A percentile compares a stretch with the other conserved stretches of the same genome.
Conservation (phyloP, 2,329 filamentous ascomycete species). For the Penicillium frequentans region DNA sequence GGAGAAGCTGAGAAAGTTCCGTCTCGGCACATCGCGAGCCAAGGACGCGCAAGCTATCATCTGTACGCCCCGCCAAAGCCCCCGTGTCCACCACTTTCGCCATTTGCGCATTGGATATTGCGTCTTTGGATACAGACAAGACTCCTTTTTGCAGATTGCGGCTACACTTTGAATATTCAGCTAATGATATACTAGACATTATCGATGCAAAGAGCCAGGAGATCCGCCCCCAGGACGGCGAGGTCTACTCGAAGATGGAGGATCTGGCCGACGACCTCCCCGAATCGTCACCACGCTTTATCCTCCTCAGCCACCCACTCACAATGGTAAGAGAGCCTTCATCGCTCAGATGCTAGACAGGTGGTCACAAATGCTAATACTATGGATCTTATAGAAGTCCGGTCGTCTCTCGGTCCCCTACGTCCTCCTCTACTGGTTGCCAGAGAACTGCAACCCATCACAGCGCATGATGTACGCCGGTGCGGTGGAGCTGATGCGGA, state of each 20-base stretch:
- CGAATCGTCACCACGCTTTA: slow-evolving; percentile 84
- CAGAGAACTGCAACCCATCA: slow-evolving; percentile 84
- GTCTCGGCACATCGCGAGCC: slow-evolving; percentile 82
- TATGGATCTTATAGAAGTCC: slow-evolving; percentile 58
- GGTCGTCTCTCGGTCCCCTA: slow-evolving; percentile 89
- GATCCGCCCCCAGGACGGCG: slow-evolving; percentile 78
- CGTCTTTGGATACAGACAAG: background rate
- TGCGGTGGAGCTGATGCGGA: slow-evolving; percentile 93
- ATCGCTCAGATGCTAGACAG: background rate
- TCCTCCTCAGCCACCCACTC: slow-evolving; percentile 87
- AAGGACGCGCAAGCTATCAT: slow-evolving; percentile 88
- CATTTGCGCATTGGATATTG: background rate
- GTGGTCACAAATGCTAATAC: slow-evolving; percentile 1
- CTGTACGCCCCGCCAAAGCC: slow-evolving; percentile 60
- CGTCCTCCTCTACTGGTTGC: slow-evolving; percentile 91
- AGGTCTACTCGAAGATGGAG: slow-evolving; percentile 78
- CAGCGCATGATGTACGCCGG: slow-evolving; percentile 92
- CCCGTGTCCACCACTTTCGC: background rate
- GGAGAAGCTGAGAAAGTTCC: slow-evolving; percentile 90
- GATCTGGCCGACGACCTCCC: slow-evolving; percentile 86
- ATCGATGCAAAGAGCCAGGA: slow-evolving; percentile 91
- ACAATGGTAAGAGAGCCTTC: slow-evolving; percentile 64
- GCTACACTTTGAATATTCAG: background rate
- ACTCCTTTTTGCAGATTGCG: background rate
- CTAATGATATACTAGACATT: slow-evolving; percentile 59